Evolutionary conservation across 2,329 filamentous ascomycete genomes (phyloP).

Genomic region (Corinectria fuckeliana): DNA sequence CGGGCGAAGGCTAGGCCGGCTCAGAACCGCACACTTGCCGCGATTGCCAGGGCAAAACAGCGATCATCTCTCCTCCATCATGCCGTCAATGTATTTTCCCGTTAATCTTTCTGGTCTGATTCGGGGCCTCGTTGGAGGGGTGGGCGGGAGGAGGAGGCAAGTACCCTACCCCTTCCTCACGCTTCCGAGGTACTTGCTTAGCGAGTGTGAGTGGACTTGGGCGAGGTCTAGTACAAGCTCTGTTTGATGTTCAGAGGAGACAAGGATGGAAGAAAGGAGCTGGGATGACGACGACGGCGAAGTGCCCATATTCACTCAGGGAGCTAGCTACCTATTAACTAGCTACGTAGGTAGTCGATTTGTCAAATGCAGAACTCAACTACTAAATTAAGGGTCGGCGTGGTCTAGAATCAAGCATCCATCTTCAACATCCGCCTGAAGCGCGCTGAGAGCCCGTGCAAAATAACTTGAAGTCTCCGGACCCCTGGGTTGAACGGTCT

Average conservation of each 20-base stretch:
- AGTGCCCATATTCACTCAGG: neutral
- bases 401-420: neutral
- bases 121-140: neutral
- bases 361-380: neutral
- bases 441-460: neutral
- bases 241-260: neutral
- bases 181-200: neutral
- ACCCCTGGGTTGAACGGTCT: neutral
- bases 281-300: neutral
- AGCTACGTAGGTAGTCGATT: too few relatives aligned
- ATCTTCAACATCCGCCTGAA: neutral
- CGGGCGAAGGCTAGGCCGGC: neutral
- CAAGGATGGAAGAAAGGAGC: neutral
- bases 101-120: neutral
- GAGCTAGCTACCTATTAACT: neutral
- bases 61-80: neutral
- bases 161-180: neutral
- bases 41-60: neutral
- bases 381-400: neutral
- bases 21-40: neutral
- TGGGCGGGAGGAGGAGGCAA: neutral
- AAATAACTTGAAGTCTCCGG: neutral
- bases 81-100: neutral
- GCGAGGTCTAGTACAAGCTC: neutral
- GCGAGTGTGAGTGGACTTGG: neutral